phyloP scores from a whole-genome alignment of 1,139 yeast species.

The Lodderomyces elongisporus region DNA sequence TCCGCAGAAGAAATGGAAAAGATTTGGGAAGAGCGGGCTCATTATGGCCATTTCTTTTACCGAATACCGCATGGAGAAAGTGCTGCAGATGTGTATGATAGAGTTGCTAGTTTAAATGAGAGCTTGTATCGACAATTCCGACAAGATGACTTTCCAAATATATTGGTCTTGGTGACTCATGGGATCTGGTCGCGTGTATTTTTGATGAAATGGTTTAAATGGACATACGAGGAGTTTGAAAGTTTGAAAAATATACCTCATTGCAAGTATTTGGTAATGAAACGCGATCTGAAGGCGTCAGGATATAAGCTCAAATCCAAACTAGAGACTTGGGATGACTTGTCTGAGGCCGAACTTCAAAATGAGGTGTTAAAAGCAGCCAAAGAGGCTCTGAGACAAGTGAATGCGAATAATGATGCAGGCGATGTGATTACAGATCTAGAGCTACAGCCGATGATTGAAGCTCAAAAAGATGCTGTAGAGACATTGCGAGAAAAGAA shows the following conservation, averaged over 20 bases:
- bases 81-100: conserved; percentile 91
- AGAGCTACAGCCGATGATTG: no score
- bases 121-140: conserved; percentile 77
- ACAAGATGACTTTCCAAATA: conserved; percentile 59
- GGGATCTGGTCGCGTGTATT: conserved; percentile 94
- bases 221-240: conserved; percentile 89
- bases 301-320: conserved; percentile 50
- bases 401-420: no score
- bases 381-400: no score
- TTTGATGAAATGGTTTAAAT: conserved; percentile 87
- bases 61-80: conserved; percentile 91
- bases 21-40: conserved; percentile 77
- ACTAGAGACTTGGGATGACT: conserved; percentile 57
- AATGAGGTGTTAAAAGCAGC: conserved; percentile 33
- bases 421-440: no score
- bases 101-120: conserved; percentile 87
- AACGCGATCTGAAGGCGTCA: conserved; percentile 40
- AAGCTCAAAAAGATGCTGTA: conserved; percentile 44
- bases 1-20: conserved; percentile 71
- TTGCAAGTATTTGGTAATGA: conserved; percentile 78
- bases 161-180: conserved; percentile 80
- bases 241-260: conserved; percentile 76
- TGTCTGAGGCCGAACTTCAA: conserved; percentile 32
- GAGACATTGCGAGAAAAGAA: conserved; percentile 35
- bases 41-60: conserved; percentile 88